Evolutionary conservation across 139 green algal genomes (phyloP).

Genomic region (Pleodorina starrii): DNA sequence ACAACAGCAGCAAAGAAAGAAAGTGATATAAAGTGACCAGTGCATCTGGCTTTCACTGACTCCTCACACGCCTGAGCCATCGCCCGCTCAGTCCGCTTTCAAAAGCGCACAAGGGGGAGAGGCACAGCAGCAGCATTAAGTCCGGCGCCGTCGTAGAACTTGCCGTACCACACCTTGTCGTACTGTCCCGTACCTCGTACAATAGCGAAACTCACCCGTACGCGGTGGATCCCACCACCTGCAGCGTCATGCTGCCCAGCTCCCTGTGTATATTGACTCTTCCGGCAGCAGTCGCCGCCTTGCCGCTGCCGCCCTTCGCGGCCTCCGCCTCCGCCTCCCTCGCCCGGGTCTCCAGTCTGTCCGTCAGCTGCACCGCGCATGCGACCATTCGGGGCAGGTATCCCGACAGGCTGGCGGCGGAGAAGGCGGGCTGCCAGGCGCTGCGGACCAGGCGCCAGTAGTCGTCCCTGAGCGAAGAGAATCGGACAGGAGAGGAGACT

Average conservation of each 20-base stretch:
- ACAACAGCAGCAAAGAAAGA: no score
- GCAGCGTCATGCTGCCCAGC: constrained; percentile 69
- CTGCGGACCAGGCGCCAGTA: constrained; percentile 57
- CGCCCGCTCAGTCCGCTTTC: not conserved
- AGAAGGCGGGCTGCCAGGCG: constrained; percentile 71
- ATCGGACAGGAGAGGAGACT: no score
- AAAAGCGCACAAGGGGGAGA: no score
- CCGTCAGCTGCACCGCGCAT: constrained; percentile 54
- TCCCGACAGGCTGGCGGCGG: constrained; percentile 50
- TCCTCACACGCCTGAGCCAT: no score
- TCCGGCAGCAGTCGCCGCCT: constrained; percentile 35
- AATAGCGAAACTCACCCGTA: constrained; percentile 71
- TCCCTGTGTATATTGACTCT: constrained; percentile 63
- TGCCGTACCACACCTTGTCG: no score
- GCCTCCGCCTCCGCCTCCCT: not conserved
- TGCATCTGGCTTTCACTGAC: no score
- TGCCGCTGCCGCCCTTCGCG: no score
- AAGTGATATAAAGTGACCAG: no score
- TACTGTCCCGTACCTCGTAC: no score
- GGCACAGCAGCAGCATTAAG: no score
- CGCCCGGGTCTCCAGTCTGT: constrained; percentile 30
- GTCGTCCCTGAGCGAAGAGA: constrained; percentile 24
- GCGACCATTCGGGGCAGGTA: constrained; percentile 67
- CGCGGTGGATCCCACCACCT: constrained; percentile 71
- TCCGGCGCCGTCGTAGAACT: no score